Evolutionary conservation across 441 rosid species (phyloP), one percentile per base, ranked within the genome.

Genomic region (Viola pubescens): DNA sequence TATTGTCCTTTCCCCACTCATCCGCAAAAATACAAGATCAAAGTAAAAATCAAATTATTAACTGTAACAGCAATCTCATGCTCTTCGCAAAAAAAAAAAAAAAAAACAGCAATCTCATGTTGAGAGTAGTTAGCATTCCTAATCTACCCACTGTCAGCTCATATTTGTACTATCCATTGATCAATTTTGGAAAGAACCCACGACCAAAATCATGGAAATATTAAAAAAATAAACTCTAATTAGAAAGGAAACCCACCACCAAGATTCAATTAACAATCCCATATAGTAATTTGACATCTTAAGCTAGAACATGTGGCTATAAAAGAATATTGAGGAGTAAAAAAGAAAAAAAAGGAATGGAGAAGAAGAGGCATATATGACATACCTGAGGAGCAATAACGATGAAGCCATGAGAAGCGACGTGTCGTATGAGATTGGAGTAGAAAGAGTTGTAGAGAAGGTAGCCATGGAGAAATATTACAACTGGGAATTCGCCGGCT

Each of bases 391-490:
- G 98, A 71, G 87, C 95, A 54, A 91, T 69, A 56, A 81, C 70
- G 62, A 91, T 82, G 86, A 83, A 91, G 59, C 98, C 98, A 81
- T 88, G 88, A 60, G 96, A 91, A 66, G 96, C 87, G 66, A 88
- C 65, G 60, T 88, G 96, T 47, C 67, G 82, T 70, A 91, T 60
- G 62, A 91, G 96, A 67, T 85, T 87, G 38, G 98, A 83, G 73
- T 91, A 91, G 79, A 91, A 91, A 14, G 83, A 63, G 70, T 80
- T 88, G 61, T 56, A 66, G 38, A 91, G 86, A 77, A 88, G 79
- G 67, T 73, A 88, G 42, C 95, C 92, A 56, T 88, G 96, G 78
- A 91, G 85, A 58, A 91, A 77, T 45, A 88, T 50, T 37, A 88
- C 63, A n/a, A 86, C 48, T 11, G 96, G 89, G 72, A 67, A 88